phyloP scores from a whole-genome alignment of 2,329 filamentous ascomycete species.

The Hymenotorrendiella dingleyae region DNA sequence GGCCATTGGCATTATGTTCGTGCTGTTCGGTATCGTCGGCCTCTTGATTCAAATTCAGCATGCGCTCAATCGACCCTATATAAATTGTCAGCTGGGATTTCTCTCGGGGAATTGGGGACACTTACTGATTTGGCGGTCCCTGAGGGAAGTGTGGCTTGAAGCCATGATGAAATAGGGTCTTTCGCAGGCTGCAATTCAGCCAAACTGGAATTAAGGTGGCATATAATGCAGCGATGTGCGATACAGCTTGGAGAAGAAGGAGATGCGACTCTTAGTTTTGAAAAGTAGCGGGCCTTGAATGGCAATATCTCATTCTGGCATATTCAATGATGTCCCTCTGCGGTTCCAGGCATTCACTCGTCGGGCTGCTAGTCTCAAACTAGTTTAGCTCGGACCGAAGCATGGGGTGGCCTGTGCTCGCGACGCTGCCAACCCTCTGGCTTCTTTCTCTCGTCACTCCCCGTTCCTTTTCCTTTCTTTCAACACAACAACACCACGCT shows the following conservation, averaged over 20 bases:
- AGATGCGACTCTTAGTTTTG: conserved; percentile 2
- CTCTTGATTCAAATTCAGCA: conserved; percentile 72
- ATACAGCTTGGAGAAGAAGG: conserved; percentile 5
- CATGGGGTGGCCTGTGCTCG: too few relatives aligned
- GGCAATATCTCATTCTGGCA: conserved; percentile 2
- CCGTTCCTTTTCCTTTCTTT: conserved; percentile 8
- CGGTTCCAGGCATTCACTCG: not conserved
- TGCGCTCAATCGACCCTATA: conserved; percentile 84
- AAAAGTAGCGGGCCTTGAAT: too few relatives aligned
- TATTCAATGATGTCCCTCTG: not conserved
- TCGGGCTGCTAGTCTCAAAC: too few relatives aligned
- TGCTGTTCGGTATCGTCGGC: conserved; percentile 50
- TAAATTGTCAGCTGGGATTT: conserved; percentile 14
- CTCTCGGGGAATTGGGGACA: conserved; percentile 15
- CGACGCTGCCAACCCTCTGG: conserved; percentile 2
- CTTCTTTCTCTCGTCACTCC: conserved; percentile 8
- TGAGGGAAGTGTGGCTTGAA: conserved; percentile 50
- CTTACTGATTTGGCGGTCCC: conserved; percentile 68
- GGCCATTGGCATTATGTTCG: conserved; percentile 55
- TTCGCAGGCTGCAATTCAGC: conserved; percentile 29
- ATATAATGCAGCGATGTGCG: conserved; percentile 18
- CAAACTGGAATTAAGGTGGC: conserved; percentile 19
- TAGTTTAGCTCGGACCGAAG: too few relatives aligned
- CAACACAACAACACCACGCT: conserved; percentile 6
- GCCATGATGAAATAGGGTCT: conserved; percentile 41